These are phyloP conservation scores for Gelatoporia subvermispora DNA, from an alignment of 768 basidiomycete genomes.

Conservation along the genomic window DNA sequence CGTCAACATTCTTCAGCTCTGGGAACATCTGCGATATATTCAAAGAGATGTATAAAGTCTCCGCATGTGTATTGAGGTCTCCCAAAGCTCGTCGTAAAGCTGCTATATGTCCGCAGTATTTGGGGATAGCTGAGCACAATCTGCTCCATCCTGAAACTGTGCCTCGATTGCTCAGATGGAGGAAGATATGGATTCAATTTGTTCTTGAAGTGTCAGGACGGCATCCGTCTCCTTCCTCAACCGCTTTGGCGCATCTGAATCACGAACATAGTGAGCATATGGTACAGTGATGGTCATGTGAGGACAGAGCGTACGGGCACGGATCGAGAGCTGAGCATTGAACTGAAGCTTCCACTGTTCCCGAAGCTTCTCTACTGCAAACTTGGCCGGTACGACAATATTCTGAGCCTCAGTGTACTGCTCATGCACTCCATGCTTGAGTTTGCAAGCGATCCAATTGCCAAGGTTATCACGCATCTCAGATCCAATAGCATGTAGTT, in stretches of 20 bases:
- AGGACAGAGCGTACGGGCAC: constrained; percentile 21
- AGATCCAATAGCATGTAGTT: constrained; percentile 20
- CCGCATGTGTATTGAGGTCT: constrained; percentile 20
- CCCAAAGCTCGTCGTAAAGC: constrained; percentile 23
- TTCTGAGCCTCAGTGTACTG: constrained; percentile 2
- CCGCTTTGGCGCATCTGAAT: too few species aligned
- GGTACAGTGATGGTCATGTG: too few species aligned
- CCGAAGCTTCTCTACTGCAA: constrained; percentile 16
- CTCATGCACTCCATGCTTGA: background rate
- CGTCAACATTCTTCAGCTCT: constrained; percentile 24
- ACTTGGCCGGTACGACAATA: constrained; percentile 14
- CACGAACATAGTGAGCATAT: too few species aligned
- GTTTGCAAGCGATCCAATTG: background rate
- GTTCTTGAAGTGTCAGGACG: too few species aligned
- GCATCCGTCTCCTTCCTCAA: too few species aligned
- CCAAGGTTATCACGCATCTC: constrained; percentile 28
- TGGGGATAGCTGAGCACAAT: constrained; percentile 27
- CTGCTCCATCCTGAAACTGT: constrained; percentile 28
- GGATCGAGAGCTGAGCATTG: constrained; percentile 24
- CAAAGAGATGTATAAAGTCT: constrained; percentile 30
- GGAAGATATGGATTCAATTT: too few species aligned
- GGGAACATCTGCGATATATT: constrained; percentile 30
- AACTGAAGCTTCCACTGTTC: constrained; percentile 31
- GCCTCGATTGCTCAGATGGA: constrained; percentile 4
- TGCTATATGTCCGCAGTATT: constrained; percentile 22